A percentile compares a stretch with the other conserved stretches of the same genome.
phyloP scores from a whole-genome alignment of 345 rosid genomes.

The Eucalyptus cloeziana region DNA sequence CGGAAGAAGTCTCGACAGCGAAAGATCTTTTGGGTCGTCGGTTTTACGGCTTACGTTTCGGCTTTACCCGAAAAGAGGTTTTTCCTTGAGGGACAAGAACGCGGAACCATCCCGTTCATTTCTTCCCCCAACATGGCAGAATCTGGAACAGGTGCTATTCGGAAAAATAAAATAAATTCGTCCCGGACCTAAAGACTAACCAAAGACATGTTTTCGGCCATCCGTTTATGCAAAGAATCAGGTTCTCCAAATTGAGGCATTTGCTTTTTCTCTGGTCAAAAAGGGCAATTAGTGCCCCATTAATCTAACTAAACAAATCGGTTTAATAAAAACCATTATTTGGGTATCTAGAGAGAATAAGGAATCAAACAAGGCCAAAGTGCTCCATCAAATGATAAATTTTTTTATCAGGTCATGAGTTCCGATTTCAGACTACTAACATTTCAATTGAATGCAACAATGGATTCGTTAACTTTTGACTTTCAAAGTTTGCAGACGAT shows the following conservation, averaged over 20 bases:
- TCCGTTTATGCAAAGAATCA: not conserved
- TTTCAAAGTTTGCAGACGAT: rapidly evolving
- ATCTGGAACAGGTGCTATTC: not conserved
- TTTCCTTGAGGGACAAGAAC: not conserved
- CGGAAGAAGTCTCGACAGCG: not conserved
- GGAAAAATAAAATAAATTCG: not conserved
- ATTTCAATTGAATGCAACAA: rapidly evolving
- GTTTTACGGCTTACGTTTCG: not conserved
- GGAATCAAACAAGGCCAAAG: not conserved
- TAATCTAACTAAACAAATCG: not conserved
- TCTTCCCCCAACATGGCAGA: not conserved
- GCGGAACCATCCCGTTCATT: not conserved
- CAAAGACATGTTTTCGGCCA: not conserved
- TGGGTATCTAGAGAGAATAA: not conserved
- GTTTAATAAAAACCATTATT: not conserved
- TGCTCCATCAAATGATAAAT: not conserved
- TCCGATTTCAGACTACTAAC: rapidly evolving
- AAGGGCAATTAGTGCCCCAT: not conserved
- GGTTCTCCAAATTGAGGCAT: not conserved
- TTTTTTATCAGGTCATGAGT: rapidly evolving
- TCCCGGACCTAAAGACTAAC: not conserved
- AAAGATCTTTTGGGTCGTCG: not conserved
- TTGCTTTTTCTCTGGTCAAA: not conserved
- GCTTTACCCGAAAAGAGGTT: not conserved
- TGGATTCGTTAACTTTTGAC: rapidly evolving